Evolutionary conservation across 2,329 filamentous ascomycete species (phyloP), one percentile per base, ranked within the genome.

Genomic region (Stemphylium vesicarium): DNA sequence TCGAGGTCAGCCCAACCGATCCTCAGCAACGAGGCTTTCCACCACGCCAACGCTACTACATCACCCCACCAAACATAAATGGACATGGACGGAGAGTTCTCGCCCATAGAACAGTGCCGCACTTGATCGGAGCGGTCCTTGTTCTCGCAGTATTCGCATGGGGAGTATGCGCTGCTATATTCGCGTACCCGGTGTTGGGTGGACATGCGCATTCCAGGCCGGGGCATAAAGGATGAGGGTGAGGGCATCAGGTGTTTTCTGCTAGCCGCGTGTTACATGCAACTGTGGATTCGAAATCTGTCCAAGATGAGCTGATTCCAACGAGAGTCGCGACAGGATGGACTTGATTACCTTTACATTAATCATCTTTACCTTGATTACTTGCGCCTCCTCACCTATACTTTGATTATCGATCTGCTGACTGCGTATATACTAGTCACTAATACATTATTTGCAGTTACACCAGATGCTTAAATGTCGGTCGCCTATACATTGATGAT

Each of bases 21-120:
- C 20, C 37, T 6, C 52, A 41, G 3, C 60, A 53, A 8, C 55
- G 45, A 15, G 53, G 41, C 41, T 62, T 60, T 41, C 49, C 57
- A 18, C 50, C 52, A 13, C 55, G 57, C 6, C 39, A 63, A n/a
- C 62, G 60, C 10, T 59, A 60, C 47, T 60, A 63, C 56, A 68
- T 68, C 52, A 59, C 63, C 11, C 65, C 65, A 8, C 63, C 65
- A 11, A 63, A 53, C 26, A 66, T 68, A 41, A 63, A 44, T 10
- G 63, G 65, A 2, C 63, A 68, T 43, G 64, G 65, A 1, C 63
- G 62, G 2, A 42, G 65, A 24, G 57, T 68, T 6, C 29, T 63
- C 9, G 63, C 62, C 11, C 59, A 59, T 31, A 59, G 63, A 9
- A 59, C 56, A 3, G 55, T 68, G 5, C 60, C 65, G n/a, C 63